phyloP scores from a whole-genome alignment of 805 yeast genomes.

The Saturnispora sekii region DNA sequence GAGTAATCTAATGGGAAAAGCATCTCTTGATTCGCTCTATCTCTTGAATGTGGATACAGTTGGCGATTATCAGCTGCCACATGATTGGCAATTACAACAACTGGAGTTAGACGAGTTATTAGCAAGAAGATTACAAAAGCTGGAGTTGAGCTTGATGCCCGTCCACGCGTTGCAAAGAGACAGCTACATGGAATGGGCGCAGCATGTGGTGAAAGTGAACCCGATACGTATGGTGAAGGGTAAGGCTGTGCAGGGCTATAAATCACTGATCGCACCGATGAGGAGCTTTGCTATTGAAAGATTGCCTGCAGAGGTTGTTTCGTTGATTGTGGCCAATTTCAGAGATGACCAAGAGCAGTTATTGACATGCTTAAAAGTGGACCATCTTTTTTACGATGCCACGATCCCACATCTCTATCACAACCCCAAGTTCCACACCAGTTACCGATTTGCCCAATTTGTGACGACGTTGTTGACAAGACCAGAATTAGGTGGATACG shows the following conservation, averaged over 20 bases:
- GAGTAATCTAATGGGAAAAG: no score
- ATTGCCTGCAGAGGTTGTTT: constrained; percentile 13
- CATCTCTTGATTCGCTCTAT: no score
- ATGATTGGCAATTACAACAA: background rate
- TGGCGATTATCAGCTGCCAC: background rate
- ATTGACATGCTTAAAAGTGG: constrained; percentile 40
- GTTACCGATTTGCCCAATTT: constrained; percentile 75
- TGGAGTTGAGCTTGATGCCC: background rate
- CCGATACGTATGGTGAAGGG: constrained; percentile 16
- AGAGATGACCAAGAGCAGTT: constrained; percentile 31
- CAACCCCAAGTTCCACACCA: constrained; percentile 48
- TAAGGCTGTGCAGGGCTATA: constrained; percentile 39
- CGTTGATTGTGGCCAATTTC: constrained; percentile 33
- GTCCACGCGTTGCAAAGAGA: background rate
- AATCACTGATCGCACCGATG: constrained; percentile 40
- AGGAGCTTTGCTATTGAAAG: constrained; percentile 12
- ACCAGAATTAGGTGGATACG: constrained; percentile 45
- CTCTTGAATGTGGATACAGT: background rate
- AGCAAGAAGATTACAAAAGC: background rate
- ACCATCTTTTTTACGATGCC: constrained; percentile 38
- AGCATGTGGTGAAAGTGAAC: background rate
- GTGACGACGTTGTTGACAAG: constrained; percentile 54
- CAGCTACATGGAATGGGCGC: no score
- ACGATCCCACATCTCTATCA: constrained; percentile 48
- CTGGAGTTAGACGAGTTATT: background rate